A percentile compares a stretch with the other conserved stretches of the same genome.
Evolutionary conservation across 2,329 filamentous ascomycete species (phyloP).

Genomic region (Botrytis deweyae): DNA sequence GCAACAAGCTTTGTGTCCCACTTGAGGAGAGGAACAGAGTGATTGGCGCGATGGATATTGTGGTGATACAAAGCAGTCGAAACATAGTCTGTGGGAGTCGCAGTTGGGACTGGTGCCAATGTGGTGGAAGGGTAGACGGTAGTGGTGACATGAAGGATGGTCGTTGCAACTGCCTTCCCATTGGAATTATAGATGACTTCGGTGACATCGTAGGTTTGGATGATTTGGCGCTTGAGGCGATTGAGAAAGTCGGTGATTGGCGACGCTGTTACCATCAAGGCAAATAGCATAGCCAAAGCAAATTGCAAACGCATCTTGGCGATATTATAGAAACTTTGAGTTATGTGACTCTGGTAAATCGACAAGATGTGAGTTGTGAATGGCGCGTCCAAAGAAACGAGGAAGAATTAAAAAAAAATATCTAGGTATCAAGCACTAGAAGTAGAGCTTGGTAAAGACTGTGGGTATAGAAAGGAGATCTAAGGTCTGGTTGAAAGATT

Average conservation of each 20-base stretch:
- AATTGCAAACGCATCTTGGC: conserved; percentile 20
- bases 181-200: conserved; percentile 18
- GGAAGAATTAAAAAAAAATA: neutral
- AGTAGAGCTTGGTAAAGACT: conserved; percentile 18
- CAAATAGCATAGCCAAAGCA: conserved; percentile 11
- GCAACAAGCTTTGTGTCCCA: conserved; percentile 20
- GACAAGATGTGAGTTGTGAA: conserved; percentile 6
- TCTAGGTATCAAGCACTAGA: conserved; percentile 17
- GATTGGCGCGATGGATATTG: conserved; percentile 22
- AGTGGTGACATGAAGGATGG: conserved; percentile 15
- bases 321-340: neutral
- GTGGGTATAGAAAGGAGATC: neutral
- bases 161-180: conserved; percentile 17
- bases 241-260: conserved; percentile 11
- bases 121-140: conserved; percentile 22
- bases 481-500: neutral
- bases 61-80: conserved; percentile 22
- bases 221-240: conserved; percentile 10
- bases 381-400: neutral
- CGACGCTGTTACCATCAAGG: conserved; percentile 17
- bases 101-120: conserved; percentile 18
- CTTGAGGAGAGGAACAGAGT: conserved; percentile 17
- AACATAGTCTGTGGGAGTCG: conserved; percentile 22
- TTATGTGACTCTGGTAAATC: conserved; percentile 6
- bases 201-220: conserved; percentile 20